Conservation (phyloP, 2,329 filamentous ascomycete genomes). For the Amylocarpus encephaloides region DNA sequence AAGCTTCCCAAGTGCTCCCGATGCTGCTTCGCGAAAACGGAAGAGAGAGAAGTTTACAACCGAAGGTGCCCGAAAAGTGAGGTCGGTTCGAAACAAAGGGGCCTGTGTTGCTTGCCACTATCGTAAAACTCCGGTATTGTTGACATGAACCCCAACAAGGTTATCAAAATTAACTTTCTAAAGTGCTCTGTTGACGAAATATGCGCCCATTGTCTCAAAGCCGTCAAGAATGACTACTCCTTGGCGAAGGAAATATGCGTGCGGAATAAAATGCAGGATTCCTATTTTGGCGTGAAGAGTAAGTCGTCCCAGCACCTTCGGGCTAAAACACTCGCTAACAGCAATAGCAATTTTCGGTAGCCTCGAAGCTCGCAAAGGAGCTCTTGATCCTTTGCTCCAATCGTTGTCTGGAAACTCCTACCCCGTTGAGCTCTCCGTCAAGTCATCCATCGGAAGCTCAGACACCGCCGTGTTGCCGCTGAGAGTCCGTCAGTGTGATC, state of each 20-base stretch:
- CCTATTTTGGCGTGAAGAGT: slow-evolving; percentile 16
- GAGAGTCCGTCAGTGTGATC: slow-evolving; percentile 15
- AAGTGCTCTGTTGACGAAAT: slow-evolving; percentile 15
- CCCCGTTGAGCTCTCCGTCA: slow-evolving; percentile 6
- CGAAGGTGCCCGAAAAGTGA: slow-evolving; percentile 13
- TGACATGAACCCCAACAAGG: neutral
- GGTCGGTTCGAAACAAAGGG: slow-evolving; percentile 11
- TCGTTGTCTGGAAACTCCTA: slow-evolving; percentile 7
- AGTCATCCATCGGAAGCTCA: neutral
- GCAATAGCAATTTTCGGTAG: slow-evolving; percentile 11
- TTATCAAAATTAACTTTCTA: neutral
- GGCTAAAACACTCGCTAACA: neutral
- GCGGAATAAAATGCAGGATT: slow-evolving; percentile 14
- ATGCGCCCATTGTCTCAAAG: slow-evolving; percentile 12
- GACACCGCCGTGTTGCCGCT: slow-evolving; percentile 1
- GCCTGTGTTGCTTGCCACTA: slow-evolving; percentile 14
- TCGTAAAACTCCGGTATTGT: slow-evolving; percentile 15
- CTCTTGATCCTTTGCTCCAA: slow-evolving; percentile 12
- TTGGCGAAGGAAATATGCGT: slow-evolving; percentile 16
- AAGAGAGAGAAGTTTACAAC: slow-evolving; percentile 12
- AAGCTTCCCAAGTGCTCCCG: slow-evolving; percentile 9
- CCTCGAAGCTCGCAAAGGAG: slow-evolving; percentile 9
- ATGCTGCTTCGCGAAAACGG: slow-evolving; percentile 6
- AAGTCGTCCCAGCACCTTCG: neutral
- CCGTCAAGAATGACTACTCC: slow-evolving; percentile 3